These are phyloP conservation scores for Vaccinium macrocarpon DNA, from an alignment of 148 eudicot genomes.

Conservation along the genomic window DNA sequence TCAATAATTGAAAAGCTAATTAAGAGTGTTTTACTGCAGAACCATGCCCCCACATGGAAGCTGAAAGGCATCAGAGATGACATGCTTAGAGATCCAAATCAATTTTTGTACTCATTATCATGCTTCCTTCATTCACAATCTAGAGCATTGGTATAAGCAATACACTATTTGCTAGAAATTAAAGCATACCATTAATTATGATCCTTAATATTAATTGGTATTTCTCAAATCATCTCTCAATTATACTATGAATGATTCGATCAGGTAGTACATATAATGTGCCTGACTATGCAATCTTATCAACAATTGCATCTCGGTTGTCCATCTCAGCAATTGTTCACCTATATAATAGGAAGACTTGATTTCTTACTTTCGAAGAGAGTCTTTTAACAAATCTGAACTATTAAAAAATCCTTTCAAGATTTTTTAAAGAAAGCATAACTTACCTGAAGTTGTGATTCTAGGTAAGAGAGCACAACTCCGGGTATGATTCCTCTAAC, in stretches of 20 bases:
- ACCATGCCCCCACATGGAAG: too few species aligned
- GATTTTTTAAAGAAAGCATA: too few species aligned
- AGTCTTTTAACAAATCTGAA: not conserved
- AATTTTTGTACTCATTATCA: too few species aligned
- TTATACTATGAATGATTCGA: not conserved
- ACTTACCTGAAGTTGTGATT: constrained; percentile 53
- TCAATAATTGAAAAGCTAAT: too few species aligned
- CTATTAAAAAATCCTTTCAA: not conserved
- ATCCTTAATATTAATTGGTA: not conserved
- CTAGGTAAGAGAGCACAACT: constrained; percentile 42
- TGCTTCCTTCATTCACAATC: too few species aligned
- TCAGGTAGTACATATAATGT: not conserved
- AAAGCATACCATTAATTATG: not conserved
- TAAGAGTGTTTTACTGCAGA: too few species aligned
- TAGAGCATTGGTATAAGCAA: too few species aligned
- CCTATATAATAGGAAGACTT: not conserved
- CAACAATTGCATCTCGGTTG: not conserved
- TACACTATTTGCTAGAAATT: too few species aligned
- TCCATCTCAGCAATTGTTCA: too few species aligned
- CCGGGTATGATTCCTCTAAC: constrained; percentile 59
- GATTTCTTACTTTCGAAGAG: not conserved
- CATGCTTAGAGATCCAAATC: too few species aligned
- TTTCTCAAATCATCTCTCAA: not conserved
- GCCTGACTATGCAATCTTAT: not conserved
- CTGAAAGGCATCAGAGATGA: too few species aligned